Percentiles rank a stretch among this genome's conserved stretches.
phyloP scores from a whole-genome alignment of 805 yeast species.

The Candida boleticola region DNA sequence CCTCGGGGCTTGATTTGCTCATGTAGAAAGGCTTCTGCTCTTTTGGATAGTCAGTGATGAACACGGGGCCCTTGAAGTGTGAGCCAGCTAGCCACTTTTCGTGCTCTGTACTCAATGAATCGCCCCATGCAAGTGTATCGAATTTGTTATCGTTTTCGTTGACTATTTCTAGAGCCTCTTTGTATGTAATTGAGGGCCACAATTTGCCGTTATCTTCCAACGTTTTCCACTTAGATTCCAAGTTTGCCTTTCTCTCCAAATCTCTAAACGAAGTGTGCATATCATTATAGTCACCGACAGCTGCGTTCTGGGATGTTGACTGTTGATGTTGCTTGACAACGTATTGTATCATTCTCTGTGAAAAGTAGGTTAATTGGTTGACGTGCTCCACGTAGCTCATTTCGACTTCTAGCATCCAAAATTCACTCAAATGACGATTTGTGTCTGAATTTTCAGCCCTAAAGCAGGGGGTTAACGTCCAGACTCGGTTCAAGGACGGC shows the following conservation, averaged over 20 bases:
- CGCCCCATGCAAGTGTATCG: constrained; percentile 57
- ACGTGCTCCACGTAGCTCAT: constrained; percentile 62
- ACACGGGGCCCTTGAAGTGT: constrained; percentile 70
- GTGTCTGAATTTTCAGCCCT: constrained; percentile 93
- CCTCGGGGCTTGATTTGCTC: constrained; percentile 48
- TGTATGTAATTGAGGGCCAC: constrained; percentile 76
- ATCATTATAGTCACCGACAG: constrained; percentile 19
- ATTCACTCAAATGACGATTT: constrained; percentile 86
- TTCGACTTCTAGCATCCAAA: constrained; percentile 98
- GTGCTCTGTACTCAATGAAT: constrained; percentile 74
- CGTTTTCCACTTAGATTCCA: constrained; percentile 57
- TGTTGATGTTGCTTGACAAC: constrained; percentile 21
- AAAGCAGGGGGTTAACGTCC: constrained; percentile 89
- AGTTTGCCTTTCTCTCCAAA: constrained; percentile 31
- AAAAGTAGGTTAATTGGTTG: constrained; percentile 57
- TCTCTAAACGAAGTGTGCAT: constrained; percentile 23
- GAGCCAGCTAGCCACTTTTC: constrained; percentile 86
- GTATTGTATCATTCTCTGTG: constrained; percentile 66
- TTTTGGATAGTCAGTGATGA: constrained; percentile 85
- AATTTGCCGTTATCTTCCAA: constrained; percentile 33
- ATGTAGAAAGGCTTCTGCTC: constrained; percentile 87
- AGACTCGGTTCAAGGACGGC: constrained; percentile 72
- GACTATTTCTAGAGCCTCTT: constrained; percentile 62
- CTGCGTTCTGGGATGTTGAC: constrained; percentile 1
- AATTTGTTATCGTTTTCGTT: constrained; percentile 24